Evolutionary conservation across 2,329 filamentous ascomycete species (phyloP), one percentile per base, ranked within the genome.

Genomic region (Penicillium sp.): DNA sequence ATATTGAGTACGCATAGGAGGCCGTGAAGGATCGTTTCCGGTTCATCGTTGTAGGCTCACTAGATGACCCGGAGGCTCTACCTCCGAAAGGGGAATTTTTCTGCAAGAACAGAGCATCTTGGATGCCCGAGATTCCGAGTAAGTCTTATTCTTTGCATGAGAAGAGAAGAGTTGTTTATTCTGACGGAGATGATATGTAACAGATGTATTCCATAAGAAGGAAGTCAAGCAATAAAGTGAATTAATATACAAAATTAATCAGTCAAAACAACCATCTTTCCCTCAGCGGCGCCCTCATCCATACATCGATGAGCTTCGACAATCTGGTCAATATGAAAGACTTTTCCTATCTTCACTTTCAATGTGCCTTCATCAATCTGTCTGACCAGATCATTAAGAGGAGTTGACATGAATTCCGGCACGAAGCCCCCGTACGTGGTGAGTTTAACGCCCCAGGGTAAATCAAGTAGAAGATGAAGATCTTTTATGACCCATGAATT

Each of bases 11-110:
- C 18, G 45, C 50, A 30, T 26, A 71, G 69, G 67, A 69, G 14
- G 59, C 61, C 24, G 70, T 62, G 12, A 72, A 71, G 58, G 61
- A 67, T 48, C 62, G 65, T 8, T 75, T 68, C 55, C 70, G 69
- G 28, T 76, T 78, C 61, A 72, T 80, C 9, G 76, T 74, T 18
- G 76, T 79, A 42, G 80, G 81, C 1, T 79, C 79, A 0, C 66
- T 83, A 3, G 79, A 83, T 56, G 71, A 80, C 20, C 77, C 76
- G 0, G 76, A 78, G 14, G 71, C 67, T 51, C 64, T 82, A 9
- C 76, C 78, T 5, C 80, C 80, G 0, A 82, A 81, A 62, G 80
- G 79, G 0, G 80, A 83, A 60, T 83, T 83, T 68, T 83, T 81
- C 61, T 81, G 79, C 64, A 79, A 72, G 52, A 64, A 71, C 40